Evolutionary conservation across 2,329 filamentous ascomycete species (phyloP), one percentile per base, ranked within the genome.

Genomic region (Thyridium curvatum): DNA sequence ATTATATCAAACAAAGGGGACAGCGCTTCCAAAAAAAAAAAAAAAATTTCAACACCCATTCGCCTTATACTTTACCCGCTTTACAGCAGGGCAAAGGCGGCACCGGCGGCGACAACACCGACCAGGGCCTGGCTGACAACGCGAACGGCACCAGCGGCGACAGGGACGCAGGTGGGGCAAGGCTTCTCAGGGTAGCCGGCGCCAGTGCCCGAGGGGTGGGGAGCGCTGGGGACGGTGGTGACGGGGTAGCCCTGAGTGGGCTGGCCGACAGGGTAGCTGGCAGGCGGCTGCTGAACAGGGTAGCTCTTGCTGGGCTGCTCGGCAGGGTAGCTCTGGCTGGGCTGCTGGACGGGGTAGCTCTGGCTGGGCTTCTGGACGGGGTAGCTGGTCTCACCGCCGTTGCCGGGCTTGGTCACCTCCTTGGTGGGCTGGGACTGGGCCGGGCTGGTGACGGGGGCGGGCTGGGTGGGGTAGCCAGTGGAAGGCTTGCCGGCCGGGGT

Each of bases 401-500:
- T 26, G 21, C 21, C 21, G 21, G 21, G 21, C 21, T 26, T 26
- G 21, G 21, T 26, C 21, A 26, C 21, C 28, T 21, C 14, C 1
- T 4, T 17, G 16, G 37, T 39, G 12, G 37, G 37, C 31, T 39
- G 34, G 17, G 37, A 13, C 13, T 8, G 12, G 9, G 30, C 29
- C 29, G 6, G 36, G n/a, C 13, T 17, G 12, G 31, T 21, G 18
- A 38, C 18, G 16, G 16, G 32, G 17, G 17, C 9, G 32, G 15
- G 32, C 14, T 18, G 14, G 32, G 32, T 17, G 32, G 15, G 18
- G 35, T n/a, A 13, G 37, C 18, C 17, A 31, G 37, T 31, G 34
- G 14, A n/a, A n/a, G 35, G 26, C 12, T 28, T 18, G 26, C 35
- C 30, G 9, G 36, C 30, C 26, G 39, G 42, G 18, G 43, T 36